Evolutionary conservation across 1,139 yeast genomes (phyloP).

Genomic region (Hanseniaspora uvarum): DNA sequence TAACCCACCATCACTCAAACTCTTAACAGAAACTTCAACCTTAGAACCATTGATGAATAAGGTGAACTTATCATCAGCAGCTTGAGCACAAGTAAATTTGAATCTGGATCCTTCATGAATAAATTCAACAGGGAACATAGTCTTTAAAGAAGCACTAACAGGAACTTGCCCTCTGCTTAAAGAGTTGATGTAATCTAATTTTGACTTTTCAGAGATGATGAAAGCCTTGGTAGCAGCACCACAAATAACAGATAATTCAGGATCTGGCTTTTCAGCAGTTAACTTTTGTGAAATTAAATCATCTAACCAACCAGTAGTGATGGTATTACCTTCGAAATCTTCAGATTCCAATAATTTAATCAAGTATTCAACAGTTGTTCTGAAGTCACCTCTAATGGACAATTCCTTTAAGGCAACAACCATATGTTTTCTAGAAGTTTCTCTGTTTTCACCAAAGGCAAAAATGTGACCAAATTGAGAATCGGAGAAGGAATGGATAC

Average conservation of each 20-base stretch:
- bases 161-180: constrained; percentile 95
- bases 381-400: constrained; percentile 94
- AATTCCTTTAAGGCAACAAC: constrained; percentile 94
- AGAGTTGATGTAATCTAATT: constrained; percentile 55
- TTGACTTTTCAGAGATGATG: constrained; percentile 62
- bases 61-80: constrained; percentile 75
- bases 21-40: constrained; percentile 74
- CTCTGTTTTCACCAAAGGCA: constrained; percentile 97
- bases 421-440: constrained; percentile 96
- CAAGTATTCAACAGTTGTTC: constrained; percentile 93
- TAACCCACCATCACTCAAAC: constrained; percentile 88
- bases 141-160: constrained; percentile 63
- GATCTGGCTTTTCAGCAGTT: constrained; percentile 95
- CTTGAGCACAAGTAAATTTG: constrained; percentile 89
- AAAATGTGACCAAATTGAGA: constrained; percentile 98
- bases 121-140: constrained; percentile 85
- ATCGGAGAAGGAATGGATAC: constrained; percentile 94
- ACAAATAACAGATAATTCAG: constrained; percentile 78
- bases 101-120: constrained; percentile 88
- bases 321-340: constrained; percentile 89
- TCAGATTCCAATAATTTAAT: constrained; percentile 92
- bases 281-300: constrained; percentile 84
- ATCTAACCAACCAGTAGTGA: constrained; percentile 98
- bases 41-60: constrained; percentile 88
- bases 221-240: constrained; percentile 97